Evolutionary conservation across 2,329 filamentous ascomycete species (phyloP).

Genomic region (Penicillium sp.): DNA sequence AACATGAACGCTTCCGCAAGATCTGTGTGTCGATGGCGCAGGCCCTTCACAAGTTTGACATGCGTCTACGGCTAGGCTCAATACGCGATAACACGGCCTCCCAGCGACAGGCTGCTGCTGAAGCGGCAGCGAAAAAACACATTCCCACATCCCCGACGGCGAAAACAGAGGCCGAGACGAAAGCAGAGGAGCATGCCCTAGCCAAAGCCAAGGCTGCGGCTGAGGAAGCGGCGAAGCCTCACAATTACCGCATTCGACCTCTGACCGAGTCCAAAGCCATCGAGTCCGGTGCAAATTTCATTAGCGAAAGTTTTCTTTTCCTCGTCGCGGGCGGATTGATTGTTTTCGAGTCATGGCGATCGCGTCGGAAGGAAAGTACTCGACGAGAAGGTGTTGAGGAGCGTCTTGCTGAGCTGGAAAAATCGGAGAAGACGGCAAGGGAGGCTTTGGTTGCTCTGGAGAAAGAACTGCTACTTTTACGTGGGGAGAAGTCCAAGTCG

Average conservation of each 20-base stretch:
- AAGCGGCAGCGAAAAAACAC: slow-evolving; percentile 56
- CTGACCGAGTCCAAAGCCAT: slow-evolving; percentile 68
- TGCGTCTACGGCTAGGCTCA: slow-evolving; percentile 66
- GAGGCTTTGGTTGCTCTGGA: slow-evolving; percentile 46
- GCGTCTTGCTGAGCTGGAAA: slow-evolving; percentile 58
- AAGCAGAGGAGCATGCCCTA: slow-evolving; percentile 54
- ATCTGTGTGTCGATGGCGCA: slow-evolving; percentile 65
- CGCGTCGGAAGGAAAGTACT: slow-evolving; percentile 60
- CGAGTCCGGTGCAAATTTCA: slow-evolving; percentile 68
- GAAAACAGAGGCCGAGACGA: slow-evolving; percentile 61
- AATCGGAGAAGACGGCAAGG: slow-evolving; percentile 44
- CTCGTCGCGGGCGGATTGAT: slow-evolving; percentile 63
- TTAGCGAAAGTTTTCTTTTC: slow-evolving; percentile 67
- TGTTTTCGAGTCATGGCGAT: slow-evolving; percentile 62
- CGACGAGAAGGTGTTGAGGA: slow-evolving; percentile 62
- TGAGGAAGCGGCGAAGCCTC: slow-evolving; percentile 49
- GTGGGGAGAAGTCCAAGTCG: slow-evolving; percentile 30
- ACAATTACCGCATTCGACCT: slow-evolving; percentile 59
- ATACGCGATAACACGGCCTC: slow-evolving; percentile 61
- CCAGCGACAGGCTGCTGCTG: slow-evolving; percentile 49
- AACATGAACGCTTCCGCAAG: slow-evolving; percentile 65
- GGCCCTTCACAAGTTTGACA: slow-evolving; percentile 64
- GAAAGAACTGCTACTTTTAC: slow-evolving; percentile 45
- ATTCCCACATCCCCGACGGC: slow-evolving; percentile 57
- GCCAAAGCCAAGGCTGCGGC: slow-evolving; percentile 44